These are phyloP conservation scores for Alternaria sp. DNA, from an alignment of 2,329 filamentous ascomycete species.

Conservation along the genomic window DNA sequence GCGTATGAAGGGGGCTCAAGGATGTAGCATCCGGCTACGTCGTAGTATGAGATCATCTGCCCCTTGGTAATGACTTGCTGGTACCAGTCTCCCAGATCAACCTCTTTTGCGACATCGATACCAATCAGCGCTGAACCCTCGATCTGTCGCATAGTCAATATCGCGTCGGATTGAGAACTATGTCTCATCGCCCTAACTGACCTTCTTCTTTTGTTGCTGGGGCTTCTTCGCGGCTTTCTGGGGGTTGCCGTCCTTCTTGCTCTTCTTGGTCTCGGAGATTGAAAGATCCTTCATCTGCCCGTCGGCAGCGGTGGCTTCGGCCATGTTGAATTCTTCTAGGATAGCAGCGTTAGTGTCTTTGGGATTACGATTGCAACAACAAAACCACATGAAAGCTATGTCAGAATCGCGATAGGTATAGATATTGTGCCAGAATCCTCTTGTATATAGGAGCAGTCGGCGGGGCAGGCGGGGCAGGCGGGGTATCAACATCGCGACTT, in stretches of 20 bases:
- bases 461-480: constrained; percentile 50
- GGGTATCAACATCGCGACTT: constrained; percentile 30
- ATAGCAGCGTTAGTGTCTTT: constrained; percentile 17
- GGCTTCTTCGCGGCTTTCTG: constrained; percentile 54
- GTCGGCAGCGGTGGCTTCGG: constrained; percentile 46
- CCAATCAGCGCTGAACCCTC: constrained; percentile 76
- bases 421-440: neutral
- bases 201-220: constrained; percentile 60
- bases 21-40: constrained; percentile 77
- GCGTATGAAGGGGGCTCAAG: constrained; percentile 71
- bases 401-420: neutral
- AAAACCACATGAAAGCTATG: neutral
- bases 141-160: constrained; percentile 52
- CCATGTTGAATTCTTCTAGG: constrained; percentile 36
- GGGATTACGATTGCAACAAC: neutral
- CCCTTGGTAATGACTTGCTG: constrained; percentile 97
- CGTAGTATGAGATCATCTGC: constrained; percentile 97
- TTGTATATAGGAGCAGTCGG: constrained; percentile 23
- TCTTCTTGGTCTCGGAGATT: constrained; percentile 52
- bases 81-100: constrained; percentile 95
- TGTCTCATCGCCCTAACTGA: constrained; percentile 22
- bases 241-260: constrained; percentile 48
- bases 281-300: constrained; percentile 58
- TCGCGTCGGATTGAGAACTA: neutral
- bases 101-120: constrained; percentile 83